These are phyloP conservation scores for Aspergillus affinis DNA, from an alignment of 495 filamentous ascomycete genomes.

Conservation along the genomic window DNA sequence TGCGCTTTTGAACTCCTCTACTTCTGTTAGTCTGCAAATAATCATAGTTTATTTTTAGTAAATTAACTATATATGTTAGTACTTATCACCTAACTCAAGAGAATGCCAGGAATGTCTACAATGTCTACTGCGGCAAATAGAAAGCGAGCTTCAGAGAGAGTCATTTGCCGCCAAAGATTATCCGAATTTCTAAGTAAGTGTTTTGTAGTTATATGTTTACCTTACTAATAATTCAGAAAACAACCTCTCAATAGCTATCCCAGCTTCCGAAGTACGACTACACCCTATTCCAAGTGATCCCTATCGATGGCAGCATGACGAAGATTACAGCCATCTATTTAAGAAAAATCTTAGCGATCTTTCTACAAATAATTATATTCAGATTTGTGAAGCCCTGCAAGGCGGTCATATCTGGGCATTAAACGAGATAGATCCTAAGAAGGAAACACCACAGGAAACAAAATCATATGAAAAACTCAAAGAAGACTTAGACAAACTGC, in stretches of 20 bases:
- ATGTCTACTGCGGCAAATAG: not conserved
- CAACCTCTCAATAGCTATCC: not conserved
- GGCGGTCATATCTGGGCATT: not conserved
- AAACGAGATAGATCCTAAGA: not conserved
- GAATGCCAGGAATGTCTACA: not conserved
- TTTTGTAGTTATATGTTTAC: not conserved
- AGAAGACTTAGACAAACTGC: not conserved
- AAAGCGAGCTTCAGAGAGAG: not conserved
- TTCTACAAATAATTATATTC: not conserved
- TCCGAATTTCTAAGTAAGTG: not conserved
- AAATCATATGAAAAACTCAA: not conserved
- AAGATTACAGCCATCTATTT: not conserved
- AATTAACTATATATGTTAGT: not conserved
- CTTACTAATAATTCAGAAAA: not conserved
- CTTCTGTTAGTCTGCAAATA: too few relatives aligned
- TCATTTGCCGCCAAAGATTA: not conserved
- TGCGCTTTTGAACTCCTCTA: too few relatives aligned
- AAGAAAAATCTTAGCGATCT: not conserved
- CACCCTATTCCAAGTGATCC: not conserved
- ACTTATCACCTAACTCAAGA: not conserved
- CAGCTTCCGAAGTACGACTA: not conserved
- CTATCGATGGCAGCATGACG: not conserved
- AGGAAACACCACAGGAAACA: not conserved
- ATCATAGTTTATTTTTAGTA: not conserved
- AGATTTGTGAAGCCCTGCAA: not conserved